Percentiles rank a stretch among this genome's conserved stretches.
Evolutionary conservation across 371 early-diverging fungal genomes (phyloP).

Genomic region (Mucor mucedo): DNA sequence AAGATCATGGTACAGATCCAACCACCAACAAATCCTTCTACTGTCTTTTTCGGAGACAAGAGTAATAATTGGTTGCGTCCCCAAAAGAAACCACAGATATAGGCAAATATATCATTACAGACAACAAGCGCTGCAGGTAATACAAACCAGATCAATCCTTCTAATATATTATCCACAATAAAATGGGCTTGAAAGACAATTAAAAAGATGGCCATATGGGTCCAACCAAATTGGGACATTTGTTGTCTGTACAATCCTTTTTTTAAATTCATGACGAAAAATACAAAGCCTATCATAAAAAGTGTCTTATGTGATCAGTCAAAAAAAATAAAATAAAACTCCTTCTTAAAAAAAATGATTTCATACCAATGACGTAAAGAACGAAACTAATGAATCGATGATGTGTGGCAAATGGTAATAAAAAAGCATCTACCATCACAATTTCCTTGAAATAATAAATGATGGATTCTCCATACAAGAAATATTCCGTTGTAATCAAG

Average conservation of each 20-base stretch:
- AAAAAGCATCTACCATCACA: conserved; percentile 82
- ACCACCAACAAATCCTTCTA: conserved; percentile 99
- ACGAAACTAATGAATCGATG: conserved; percentile 95
- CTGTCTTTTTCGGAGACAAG: conserved; percentile 98
- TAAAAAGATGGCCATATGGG: conserved; percentile 92
- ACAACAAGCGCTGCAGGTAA: conserved; percentile 93
- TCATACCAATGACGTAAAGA: conserved; percentile 80
- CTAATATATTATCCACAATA: conserved; percentile 95
- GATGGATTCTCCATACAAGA: conserved; percentile 92
- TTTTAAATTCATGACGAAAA: conserved; percentile 93
- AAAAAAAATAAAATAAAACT: background rate
- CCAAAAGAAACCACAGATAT: conserved; percentile 94
- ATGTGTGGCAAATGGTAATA: conserved; percentile 88
- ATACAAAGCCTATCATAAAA: conserved; percentile 75
- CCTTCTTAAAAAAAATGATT: background rate
- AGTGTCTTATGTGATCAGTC: background rate
- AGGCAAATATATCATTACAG: conserved; percentile 98
- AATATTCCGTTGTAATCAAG: conserved; percentile 88
- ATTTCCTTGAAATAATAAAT: conserved; percentile 86
- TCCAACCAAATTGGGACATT: conserved; percentile 95
- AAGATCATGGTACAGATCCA: conserved; percentile 87
- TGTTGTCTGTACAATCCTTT: conserved; percentile 90
- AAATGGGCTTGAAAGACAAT: conserved; percentile 92
- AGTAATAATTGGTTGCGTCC: conserved; percentile 91
- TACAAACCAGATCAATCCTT: conserved; percentile 96